A percentile compares a stretch with the other conserved stretches of the same genome.
These are phyloP conservation scores for Apophysomyces ossiformis DNA, from an alignment of 371 early-diverging fungal species.

Conservation along the genomic window DNA sequence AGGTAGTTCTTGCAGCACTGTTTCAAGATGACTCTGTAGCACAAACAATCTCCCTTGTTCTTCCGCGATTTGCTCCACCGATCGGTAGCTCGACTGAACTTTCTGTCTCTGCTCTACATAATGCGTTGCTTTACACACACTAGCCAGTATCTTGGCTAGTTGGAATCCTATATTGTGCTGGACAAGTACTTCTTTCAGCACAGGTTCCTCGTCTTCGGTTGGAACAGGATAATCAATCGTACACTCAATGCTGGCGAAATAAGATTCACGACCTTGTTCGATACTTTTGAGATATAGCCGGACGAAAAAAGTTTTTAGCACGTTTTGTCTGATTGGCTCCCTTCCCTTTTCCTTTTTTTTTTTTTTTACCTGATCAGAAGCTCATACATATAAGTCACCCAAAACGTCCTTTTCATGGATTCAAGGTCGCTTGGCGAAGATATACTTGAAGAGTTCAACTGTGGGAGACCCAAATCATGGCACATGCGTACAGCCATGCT, in stretches of 20 bases:
- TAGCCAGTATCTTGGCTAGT: constrained; percentile 39
- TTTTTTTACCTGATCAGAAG: constrained; percentile 38
- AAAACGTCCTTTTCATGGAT: constrained; percentile 45
- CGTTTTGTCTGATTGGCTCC: too few species aligned
- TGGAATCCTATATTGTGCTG: constrained; percentile 49
- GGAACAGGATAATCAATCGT: constrained; percentile 44
- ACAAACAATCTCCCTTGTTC: constrained; percentile 48
- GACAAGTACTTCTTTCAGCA: constrained; percentile 41
- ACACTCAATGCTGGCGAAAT: constrained; percentile 37
- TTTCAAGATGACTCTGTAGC: constrained; percentile 50
- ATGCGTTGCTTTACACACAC: constrained; percentile 37
- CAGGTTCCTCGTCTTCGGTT: constrained; percentile 43
- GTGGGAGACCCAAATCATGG: constrained; percentile 65
- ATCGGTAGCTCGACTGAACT: constrained; percentile 30
- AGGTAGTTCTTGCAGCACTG: constrained; percentile 54
- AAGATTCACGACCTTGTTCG: constrained; percentile 45
- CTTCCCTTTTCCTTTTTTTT: background rate
- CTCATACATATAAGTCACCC: constrained; percentile 48
- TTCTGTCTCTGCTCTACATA: constrained; percentile 32
- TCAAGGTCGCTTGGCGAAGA: constrained; percentile 35
- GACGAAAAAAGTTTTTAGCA: background rate
- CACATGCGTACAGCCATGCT: constrained; percentile 77
- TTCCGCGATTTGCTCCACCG: constrained; percentile 35
- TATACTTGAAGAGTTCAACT: constrained; percentile 43
- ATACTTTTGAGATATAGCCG: constrained; percentile 20